A percentile compares a stretch with the other conserved stretches of the same genome.
Conservation (phyloP, 148 eudicot genomes). For the Chenopodium quinoa region DNA sequence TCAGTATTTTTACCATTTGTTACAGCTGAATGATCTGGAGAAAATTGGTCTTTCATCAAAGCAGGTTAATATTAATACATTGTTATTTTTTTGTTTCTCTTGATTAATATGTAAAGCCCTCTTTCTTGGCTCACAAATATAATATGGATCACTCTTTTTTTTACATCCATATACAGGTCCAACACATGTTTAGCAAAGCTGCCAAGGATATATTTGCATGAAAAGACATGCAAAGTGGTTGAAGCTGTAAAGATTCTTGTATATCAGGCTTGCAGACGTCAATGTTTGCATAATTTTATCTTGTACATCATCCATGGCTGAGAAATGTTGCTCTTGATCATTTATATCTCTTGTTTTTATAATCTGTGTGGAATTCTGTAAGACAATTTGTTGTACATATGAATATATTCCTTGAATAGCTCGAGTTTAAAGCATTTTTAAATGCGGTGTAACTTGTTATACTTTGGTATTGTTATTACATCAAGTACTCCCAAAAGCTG, state of each 20-base stretch:
- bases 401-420: not conserved
- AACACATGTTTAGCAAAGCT: slow-evolving; percentile 59
- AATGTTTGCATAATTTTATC: not conserved
- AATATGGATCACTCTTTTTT: not conserved
- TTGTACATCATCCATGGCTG: not conserved
- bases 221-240: slow-evolving; percentile 2
- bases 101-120: not conserved
- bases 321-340: not conserved
- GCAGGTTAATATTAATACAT: slow-evolving; percentile 42
- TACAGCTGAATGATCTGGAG: slow-evolving; percentile 79
- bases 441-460: not conserved
- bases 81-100: not conserved
- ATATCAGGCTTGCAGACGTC: not conserved
- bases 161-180: slow-evolving; percentile 36
- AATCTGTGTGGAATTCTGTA: not conserved
- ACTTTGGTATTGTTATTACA: not conserved
- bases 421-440: not conserved
- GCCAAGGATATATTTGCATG: slow-evolving; percentile 54
- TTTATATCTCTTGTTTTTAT: no score
- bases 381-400: not conserved
- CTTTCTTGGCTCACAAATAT: not conserved
- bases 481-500: not conserved
- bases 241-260: not conserved
- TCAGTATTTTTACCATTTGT: not conserved
- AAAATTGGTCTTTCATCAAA: slow-evolving; percentile 85